These are phyloP conservation scores for Xylaria polymorpha DNA, from an alignment of 2,329 filamentous ascomycete genomes.

Conservation along the genomic window DNA sequence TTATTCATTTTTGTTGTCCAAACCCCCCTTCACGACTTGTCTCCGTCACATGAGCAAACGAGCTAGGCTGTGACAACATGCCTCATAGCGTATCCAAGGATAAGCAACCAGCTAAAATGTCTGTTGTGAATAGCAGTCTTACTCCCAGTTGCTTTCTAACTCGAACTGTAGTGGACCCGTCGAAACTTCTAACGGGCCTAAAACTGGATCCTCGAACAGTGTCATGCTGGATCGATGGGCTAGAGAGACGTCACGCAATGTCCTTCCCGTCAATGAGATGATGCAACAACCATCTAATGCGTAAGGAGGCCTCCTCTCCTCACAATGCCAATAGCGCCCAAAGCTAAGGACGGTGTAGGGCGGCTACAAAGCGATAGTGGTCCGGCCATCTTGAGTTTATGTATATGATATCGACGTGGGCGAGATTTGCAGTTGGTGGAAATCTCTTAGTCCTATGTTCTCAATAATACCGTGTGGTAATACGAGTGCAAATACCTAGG, in stretches of 20 bases:
- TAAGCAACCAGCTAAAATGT: conserved; percentile 39
- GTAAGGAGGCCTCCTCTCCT: conserved; percentile 33
- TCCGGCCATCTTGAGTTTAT: conserved; percentile 24
- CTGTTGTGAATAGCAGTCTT: conserved; percentile 33
- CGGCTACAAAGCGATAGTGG: conserved; percentile 36
- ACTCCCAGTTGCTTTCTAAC: conserved; percentile 38
- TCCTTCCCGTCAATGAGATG: conserved; percentile 46
- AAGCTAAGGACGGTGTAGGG: conserved; percentile 40
- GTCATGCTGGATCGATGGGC: conserved; percentile 47
- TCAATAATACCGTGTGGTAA: conserved; percentile 34
- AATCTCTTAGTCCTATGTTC: conserved; percentile 29
- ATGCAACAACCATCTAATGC: conserved; percentile 42
- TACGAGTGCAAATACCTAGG: conserved; percentile 26
- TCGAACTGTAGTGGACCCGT: conserved; percentile 37
- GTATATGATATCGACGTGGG: conserved; percentile 41
- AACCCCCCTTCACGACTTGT: conserved; percentile 21
- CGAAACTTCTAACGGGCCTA: conserved; percentile 28
- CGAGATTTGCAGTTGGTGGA: conserved; percentile 22
- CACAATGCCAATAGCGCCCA: conserved; percentile 12
- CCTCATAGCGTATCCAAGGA: conserved; percentile 43
- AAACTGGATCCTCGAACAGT: conserved; percentile 15
- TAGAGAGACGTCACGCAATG: conserved; percentile 42
- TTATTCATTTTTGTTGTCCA: conserved; percentile 27
- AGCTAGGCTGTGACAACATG: conserved; percentile 37
- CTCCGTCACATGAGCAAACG: conserved; percentile 16